Base-by-base conservation (phyloP, 768 basidiomycete genomes). In the Lactarius deliciosus region DNA sequence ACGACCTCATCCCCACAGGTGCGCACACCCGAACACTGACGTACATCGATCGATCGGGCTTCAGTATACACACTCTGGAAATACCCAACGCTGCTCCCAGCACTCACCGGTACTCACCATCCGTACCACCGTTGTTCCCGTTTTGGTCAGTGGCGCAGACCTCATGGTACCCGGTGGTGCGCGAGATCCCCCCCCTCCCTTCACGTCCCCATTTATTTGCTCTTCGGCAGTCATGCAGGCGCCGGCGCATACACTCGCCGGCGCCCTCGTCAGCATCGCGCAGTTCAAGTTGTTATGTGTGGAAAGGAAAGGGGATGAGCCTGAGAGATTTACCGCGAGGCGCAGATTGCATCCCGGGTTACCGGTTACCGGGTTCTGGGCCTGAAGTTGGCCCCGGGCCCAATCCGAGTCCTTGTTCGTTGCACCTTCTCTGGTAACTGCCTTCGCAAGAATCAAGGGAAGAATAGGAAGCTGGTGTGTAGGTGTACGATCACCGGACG, bases 91-190 rank as follows among this genome's bases (percentile, higher is more conserved):
- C 77, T 95, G 1, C 79, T 94, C 10, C 89, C 91, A 0, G 82
- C 82, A 65, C 69, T 94, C 22, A 84, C 89, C 91, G 0, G 82
- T 82, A 65, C 69, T 94, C 22, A 84, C 86, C 2, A 92, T 91
- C 0, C 89, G 90, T 3, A 74, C 83, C 1, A 76, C 84, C 15
- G 91, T 92, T 34, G 83, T 93, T 43, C 88, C 88, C 1, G 80
- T 87, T 30, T 81, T 95, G 15, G 78, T 85, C 3, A 85, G 85
- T 10, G 92, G 93, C 22, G 91, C 92, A 0, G 92, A 95, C 77
- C 82, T 94, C 9, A 94, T 95, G 91, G 86, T 90, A 40, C 91
- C 92, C 3, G 92, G 92, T 76, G 90, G 90, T 89, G 73, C 73
- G 86, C 79, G 34, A 43, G 54, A n/a, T 3, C 36, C 7, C 25